A percentile compares a stretch with the other conserved stretches of the same genome.
Conservation (phyloP, 208 protist species). For the Acanthamoeba lugdunensis region DNA sequence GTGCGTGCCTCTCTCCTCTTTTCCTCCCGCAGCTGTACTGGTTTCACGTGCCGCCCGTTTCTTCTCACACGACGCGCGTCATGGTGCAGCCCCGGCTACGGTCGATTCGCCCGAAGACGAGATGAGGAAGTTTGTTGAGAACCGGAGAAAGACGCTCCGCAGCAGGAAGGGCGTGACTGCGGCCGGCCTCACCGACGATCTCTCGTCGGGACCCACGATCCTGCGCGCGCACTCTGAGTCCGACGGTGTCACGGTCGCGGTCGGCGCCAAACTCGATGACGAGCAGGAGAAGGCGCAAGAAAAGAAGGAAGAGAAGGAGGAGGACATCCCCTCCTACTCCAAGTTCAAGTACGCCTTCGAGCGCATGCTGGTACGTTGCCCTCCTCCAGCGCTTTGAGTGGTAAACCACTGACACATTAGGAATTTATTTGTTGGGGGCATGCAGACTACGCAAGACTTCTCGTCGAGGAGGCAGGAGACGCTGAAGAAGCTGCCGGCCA, state of each 20-base stretch:
- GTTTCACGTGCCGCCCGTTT: background rate
- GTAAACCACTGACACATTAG: too few relatives aligned
- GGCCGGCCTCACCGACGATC: background rate
- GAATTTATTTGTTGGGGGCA: too few relatives aligned
- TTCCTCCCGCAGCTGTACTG: too few relatives aligned
- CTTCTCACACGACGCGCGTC: background rate
- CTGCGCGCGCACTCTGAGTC: background rate
- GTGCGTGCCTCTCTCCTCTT: background rate
- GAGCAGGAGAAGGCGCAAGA: slow-evolving; percentile 24
- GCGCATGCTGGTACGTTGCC: slow-evolving; percentile 52
- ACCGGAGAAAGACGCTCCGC: background rate
- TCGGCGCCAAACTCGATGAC: background rate
- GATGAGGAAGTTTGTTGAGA: slow-evolving; percentile 28
- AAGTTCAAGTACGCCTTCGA: slow-evolving; percentile 70
- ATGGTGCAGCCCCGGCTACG: background rate
- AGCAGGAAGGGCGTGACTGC: background rate
- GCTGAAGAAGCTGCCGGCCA: slow-evolving; percentile 65
- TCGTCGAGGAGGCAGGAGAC: slow-evolving; percentile 55
- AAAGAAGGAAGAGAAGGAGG: slow-evolving; percentile 33
- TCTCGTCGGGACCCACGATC: background rate
- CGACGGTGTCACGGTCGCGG: background rate
- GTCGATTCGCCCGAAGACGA: slow-evolving; percentile 41
- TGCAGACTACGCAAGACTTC: slow-evolving; percentile 55
- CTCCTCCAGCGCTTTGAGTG: too few relatives aligned
- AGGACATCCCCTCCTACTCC: slow-evolving; percentile 72